These are phyloP conservation scores for Fusarium palustre DNA, from an alignment of 2,329 filamentous ascomycete genomes.

Conservation along the genomic window DNA sequence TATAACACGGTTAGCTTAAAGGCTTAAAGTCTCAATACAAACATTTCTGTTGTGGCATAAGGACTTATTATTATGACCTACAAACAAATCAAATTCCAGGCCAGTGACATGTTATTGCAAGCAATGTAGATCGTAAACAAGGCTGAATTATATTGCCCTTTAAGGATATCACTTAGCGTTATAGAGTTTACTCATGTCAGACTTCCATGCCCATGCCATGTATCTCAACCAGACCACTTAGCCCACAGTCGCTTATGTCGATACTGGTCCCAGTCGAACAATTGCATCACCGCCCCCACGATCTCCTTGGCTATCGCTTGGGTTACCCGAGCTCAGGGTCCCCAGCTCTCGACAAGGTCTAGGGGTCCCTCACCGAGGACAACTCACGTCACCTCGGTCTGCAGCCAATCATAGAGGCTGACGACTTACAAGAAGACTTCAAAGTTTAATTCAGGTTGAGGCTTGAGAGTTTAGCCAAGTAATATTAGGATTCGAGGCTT, in stretches of 20 bases:
- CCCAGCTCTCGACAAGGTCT: slow-evolving; percentile 18
- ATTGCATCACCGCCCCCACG: slow-evolving; percentile 10
- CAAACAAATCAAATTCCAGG: not conserved
- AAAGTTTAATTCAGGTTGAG: not conserved
- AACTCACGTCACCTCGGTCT: slow-evolving; percentile 16
- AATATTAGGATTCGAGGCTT: not conserved
- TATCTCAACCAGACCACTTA: not conserved
- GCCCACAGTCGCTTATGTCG: not conserved
- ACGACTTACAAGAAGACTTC: not conserved
- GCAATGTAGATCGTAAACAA: not conserved
- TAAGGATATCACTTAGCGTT: not conserved
- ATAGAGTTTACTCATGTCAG: not conserved
- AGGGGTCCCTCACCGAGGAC: slow-evolving; percentile 17
- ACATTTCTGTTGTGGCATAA: not conserved
- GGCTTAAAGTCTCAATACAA: not conserved
- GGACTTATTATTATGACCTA: not conserved
- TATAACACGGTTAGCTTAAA: not conserved
- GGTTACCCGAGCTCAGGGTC: slow-evolving; percentile 6
- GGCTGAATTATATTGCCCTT: not conserved
- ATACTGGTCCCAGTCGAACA: not conserved
- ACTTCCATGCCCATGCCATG: not conserved
- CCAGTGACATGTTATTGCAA: not conserved
- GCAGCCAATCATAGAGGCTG: slow-evolving; percentile 8
- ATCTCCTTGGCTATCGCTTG: slow-evolving; percentile 1
- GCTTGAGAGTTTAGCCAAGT: not conserved